These are phyloP conservation scores for Antarctomyces pellizariae DNA, from an alignment of 495 filamentous ascomycete species.

Conservation along the genomic window DNA sequence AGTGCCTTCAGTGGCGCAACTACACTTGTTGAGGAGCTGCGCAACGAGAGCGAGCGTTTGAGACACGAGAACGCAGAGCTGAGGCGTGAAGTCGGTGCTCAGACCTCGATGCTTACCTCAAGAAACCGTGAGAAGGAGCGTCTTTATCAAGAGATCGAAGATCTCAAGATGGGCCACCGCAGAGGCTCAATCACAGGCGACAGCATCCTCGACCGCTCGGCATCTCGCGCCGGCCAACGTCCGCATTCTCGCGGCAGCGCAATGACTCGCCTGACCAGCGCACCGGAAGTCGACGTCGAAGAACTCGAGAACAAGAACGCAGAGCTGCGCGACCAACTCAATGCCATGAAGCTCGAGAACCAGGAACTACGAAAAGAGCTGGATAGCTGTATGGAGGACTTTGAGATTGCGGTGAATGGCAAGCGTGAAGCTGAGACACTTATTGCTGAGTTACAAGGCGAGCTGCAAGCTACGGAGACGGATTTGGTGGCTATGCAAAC, in stretches of 20 bases:
- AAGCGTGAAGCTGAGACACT: constrained; percentile 34
- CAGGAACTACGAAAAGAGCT: constrained; percentile 57
- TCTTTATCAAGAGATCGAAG: constrained; percentile 90
- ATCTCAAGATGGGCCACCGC: constrained; percentile 68
- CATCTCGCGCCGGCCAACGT: constrained; percentile 57
- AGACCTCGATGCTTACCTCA: constrained; percentile 94
- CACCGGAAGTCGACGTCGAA: constrained; percentile 66
- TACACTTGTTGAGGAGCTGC: constrained; percentile 41
- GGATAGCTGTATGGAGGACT: constrained; percentile 38
- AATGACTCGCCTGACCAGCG: constrained; percentile 36
- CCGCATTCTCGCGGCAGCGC: constrained; percentile 51
- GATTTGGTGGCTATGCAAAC: constrained; percentile 63
- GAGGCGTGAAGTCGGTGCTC: constrained; percentile 75
- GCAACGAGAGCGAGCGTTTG: constrained; percentile 46
- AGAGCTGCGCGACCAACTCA: constrained; percentile 65
- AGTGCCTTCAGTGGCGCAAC: constrained; percentile 30
- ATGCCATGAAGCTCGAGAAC: constrained; percentile 62
- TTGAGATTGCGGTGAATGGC: constrained; percentile 34
- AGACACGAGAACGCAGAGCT: constrained; percentile 85
- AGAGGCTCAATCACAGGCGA: constrained; percentile 54
- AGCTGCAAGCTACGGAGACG: constrained; percentile 50
- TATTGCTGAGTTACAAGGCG: constrained; percentile 41
- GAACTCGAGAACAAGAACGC: constrained; percentile 64
- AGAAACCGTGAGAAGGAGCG: constrained; percentile 86
- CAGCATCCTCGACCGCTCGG: constrained; percentile 79